Conservation (phyloP, 2,329 filamentous ascomycete species). For the Colletotrichum trifolii region DNA sequence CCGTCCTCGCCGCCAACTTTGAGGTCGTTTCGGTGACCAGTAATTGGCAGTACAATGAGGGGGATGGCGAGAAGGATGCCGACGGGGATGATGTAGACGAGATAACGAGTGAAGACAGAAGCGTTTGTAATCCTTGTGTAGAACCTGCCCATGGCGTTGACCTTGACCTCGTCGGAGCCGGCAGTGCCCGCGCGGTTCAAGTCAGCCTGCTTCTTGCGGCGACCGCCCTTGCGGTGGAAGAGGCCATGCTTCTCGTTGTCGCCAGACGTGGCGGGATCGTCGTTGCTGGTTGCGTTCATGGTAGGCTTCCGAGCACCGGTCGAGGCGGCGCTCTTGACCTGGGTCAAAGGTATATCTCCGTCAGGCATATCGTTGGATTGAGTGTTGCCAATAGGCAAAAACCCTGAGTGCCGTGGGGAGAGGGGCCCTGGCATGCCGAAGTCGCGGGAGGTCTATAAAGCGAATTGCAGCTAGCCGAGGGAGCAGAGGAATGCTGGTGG, state of each 20-base stretch:
- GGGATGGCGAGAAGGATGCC: constrained; percentile 71
- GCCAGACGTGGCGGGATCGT: constrained; percentile 42
- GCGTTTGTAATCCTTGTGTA: constrained; percentile 74
- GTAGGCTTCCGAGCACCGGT: constrained; percentile 63
- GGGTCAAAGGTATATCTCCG: constrained; percentile 65
- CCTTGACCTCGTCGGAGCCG: constrained; percentile 61
- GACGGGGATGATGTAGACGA: constrained; percentile 75
- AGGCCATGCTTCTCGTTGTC: constrained; percentile 60
- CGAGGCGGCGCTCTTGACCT: constrained; percentile 65
- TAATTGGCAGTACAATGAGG: constrained; percentile 65
- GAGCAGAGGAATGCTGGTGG: constrained; percentile 18
- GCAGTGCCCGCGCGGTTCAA: constrained; percentile 57
- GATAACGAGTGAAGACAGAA: constrained; percentile 72
- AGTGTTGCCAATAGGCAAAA: constrained; percentile 53
- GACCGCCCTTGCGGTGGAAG: constrained; percentile 57
- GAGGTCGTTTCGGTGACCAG: constrained; percentile 52
- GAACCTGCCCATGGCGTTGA: constrained; percentile 74
- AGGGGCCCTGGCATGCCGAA: constrained; percentile 43
- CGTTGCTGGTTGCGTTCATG: constrained; percentile 49
- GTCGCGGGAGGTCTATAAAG: neutral
- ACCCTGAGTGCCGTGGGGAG: constrained; percentile 55
- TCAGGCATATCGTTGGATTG: constrained; percentile 46
- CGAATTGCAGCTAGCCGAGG: constrained; percentile 16
- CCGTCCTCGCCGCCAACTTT: constrained; percentile 51
- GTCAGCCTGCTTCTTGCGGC: constrained; percentile 61